These are phyloP conservation scores for Rhizopus arrhizus DNA, from an alignment of 371 early-diverging fungal species.

Conservation along the genomic window DNA sequence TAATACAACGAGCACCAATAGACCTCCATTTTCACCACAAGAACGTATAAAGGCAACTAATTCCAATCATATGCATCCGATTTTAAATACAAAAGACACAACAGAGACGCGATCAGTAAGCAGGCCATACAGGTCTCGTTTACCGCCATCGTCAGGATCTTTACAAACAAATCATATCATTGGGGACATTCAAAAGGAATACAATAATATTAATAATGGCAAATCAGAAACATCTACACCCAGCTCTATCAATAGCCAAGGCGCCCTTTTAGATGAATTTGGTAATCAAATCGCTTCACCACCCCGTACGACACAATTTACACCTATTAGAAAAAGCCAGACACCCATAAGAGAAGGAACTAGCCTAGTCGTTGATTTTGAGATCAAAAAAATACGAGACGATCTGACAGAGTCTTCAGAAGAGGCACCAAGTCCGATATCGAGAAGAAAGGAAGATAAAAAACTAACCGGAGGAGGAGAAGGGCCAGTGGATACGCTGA, in stretches of 20 bases:
- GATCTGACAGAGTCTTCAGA: not conserved
- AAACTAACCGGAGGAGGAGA: no score
- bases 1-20: slow-evolving; percentile 19
- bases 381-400: slow-evolving; percentile 28
- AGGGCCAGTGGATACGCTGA: slow-evolving; percentile 1
- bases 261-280: slow-evolving; percentile 19
- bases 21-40: slow-evolving; percentile 24
- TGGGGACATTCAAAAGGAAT: not conserved
- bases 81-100: not conserved
- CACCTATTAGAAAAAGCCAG: slow-evolving; percentile 15
- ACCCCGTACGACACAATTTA: slow-evolving; percentile 47
- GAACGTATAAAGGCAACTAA: not conserved
- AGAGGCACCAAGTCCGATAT: slow-evolving; percentile 2
- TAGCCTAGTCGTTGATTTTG: slow-evolving; percentile 33
- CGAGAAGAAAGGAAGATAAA: not conserved
- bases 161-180: not conserved
- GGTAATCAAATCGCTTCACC: slow-evolving; percentile 31
- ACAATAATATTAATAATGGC: not conserved
- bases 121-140: not conserved
- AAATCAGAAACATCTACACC: slow-evolving; percentile 1
- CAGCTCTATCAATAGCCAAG: slow-evolving; percentile 21
- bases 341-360: slow-evolving; percentile 47
- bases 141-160: not conserved
- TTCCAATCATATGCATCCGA: not conserved
- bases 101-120: not conserved